Percentiles rank a stretch among this genome's conserved stretches.
phyloP scores from a whole-genome alignment of 2,329 filamentous ascomycete genomes.

The Remersonia thermophila region DNA sequence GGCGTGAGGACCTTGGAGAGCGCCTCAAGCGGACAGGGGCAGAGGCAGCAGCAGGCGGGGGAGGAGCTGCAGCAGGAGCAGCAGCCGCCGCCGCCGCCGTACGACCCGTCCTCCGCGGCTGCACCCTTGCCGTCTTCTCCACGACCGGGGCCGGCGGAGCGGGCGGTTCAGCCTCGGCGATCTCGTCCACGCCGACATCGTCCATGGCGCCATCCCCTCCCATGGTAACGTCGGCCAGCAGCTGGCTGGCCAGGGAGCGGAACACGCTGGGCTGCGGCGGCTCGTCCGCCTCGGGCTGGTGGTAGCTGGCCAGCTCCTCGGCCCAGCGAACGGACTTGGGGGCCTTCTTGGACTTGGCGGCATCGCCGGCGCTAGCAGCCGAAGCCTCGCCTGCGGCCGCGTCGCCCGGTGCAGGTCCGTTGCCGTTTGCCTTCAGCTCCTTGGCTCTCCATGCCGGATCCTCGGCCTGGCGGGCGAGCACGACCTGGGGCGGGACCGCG shows the following conservation, averaged over 20 bases:
- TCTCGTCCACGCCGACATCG: conserved; percentile 6
- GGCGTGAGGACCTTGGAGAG: conserved; percentile 13
- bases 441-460: conserved; percentile 18
- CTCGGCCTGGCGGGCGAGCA: conserved; percentile 20
- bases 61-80: neutral
- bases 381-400: neutral
- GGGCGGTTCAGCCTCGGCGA: conserved; percentile 8
- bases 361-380: neutral
- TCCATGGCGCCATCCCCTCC: neutral
- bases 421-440: conserved; percentile 19
- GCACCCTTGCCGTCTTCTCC: conserved; percentile 9
- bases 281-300: conserved; percentile 8
- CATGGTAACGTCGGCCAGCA: conserved; percentile 7
- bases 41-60: neutral
- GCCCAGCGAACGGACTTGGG: conserved; percentile 24
- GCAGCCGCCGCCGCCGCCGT: neutral
- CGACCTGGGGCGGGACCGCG: conserved; percentile 22
- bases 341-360: neutral
- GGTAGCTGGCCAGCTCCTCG: conserved; percentile 20
- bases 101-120: neutral
- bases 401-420: too few relatives aligned
- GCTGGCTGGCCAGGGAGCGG: conserved; percentile 8
- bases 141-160: conserved; percentile 1
- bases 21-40: conserved; percentile 5
- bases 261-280: conserved; percentile 3